Evolutionary conservation across 2,329 filamentous ascomycete genomes (phyloP).

Genomic region (Penicillium sumatraense): DNA sequence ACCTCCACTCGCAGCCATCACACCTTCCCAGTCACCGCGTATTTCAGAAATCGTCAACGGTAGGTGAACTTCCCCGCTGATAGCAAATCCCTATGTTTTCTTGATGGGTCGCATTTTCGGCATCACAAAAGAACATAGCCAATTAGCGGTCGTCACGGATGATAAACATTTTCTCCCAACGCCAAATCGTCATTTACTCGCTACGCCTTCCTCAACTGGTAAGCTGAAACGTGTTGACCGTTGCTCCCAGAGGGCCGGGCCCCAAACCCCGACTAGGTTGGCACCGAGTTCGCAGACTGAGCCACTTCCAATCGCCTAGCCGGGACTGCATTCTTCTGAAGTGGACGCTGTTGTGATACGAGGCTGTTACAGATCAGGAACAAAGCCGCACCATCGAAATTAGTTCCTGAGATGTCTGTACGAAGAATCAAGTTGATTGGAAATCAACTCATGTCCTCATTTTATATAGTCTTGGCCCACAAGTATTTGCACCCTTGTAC

Average conservation of each 20-base stretch:
- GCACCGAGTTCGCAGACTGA: background rate
- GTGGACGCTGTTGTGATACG: background rate
- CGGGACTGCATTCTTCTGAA: background rate
- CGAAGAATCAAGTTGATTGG: background rate
- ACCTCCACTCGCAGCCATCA: background rate
- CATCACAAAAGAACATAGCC: background rate
- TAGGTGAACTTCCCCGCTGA: conserved; percentile 13
- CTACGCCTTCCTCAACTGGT: background rate
- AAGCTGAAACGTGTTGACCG: background rate
- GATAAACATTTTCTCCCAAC: background rate
- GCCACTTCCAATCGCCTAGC: background rate
- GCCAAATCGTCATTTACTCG: background rate
- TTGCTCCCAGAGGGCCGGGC: background rate
- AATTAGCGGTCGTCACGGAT: background rate
- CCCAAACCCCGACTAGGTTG: background rate
- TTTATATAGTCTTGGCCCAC: no score
- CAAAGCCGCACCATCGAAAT: background rate
- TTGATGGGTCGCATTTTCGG: background rate
- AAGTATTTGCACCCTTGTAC: no score
- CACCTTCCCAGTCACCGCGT: conserved; percentile 8
- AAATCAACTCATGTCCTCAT: background rate
- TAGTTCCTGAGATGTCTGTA: background rate
- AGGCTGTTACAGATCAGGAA: background rate
- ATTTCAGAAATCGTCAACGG: conserved; percentile 12
- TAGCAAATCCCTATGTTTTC: background rate